Percentiles rank a stretch among this genome's conserved stretches.
These are phyloP conservation scores for Castanea mollissima DNA, from an alignment of 306 rosid species.

Conservation along the genomic window DNA sequence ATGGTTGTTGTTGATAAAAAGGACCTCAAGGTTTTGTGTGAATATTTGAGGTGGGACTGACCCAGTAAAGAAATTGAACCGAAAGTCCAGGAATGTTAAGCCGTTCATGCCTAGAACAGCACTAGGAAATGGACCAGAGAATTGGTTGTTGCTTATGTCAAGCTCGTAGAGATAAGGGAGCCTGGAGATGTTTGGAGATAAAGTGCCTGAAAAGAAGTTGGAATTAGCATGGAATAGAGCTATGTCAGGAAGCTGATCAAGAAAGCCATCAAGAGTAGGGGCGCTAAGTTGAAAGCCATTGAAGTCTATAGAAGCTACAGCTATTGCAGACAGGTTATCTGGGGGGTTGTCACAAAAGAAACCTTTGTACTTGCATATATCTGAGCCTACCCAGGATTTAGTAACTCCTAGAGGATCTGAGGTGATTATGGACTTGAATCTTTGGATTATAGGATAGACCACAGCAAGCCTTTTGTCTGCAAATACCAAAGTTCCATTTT, in stretches of 20 bases:
- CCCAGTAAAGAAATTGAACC: conserved; percentile 79
- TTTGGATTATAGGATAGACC: conserved; percentile 76
- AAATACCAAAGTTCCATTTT: conserved; percentile 37
- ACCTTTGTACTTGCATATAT: conserved; percentile 73
- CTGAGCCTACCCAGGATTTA: conserved; percentile 71
- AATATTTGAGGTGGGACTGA: conserved; percentile 73
- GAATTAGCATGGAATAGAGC: conserved; percentile 92
- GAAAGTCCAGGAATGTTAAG: conserved; percentile 62
- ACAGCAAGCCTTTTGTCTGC: conserved; percentile 61
- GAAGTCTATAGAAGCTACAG: conserved; percentile 74
- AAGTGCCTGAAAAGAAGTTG: conserved; percentile 67
- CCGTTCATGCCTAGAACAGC: conserved; percentile 53
- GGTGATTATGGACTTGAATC: conserved; percentile 67
- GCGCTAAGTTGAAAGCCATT: conserved; percentile 73
- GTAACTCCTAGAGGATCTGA: conserved; percentile 73
- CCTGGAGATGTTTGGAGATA: conserved; percentile 50
- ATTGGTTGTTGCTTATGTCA: conserved; percentile 74
- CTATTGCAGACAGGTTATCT: conserved; percentile 63
- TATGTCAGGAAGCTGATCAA: conserved; percentile 74
- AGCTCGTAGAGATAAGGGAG: conserved; percentile 77
- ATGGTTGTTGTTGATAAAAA: conserved; percentile 79
- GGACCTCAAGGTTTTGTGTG: conserved; percentile 58
- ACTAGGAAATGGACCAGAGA: conserved; percentile 75
- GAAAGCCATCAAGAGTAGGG: conserved; percentile 72
- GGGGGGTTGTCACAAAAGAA: conserved; percentile 82